Evolutionary conservation across 208 protist genomes (phyloP).

Genomic region (Naegleria fowleri): DNA sequence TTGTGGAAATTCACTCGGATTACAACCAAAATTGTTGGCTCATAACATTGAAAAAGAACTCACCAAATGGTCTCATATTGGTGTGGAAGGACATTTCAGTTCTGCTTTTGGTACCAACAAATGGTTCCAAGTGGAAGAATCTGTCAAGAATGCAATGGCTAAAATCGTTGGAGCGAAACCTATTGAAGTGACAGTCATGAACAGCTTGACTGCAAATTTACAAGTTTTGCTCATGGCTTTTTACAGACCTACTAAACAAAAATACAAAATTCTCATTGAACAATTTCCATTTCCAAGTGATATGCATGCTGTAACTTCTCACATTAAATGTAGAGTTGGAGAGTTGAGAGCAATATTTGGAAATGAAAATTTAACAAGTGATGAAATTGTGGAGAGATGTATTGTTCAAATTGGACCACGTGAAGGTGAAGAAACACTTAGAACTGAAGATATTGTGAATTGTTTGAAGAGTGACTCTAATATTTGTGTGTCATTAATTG

Average conservation of each 20-base stretch:
- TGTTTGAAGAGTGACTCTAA: constrained; percentile 68
- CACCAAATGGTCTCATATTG: constrained; percentile 76
- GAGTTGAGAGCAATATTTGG: constrained; percentile 44
- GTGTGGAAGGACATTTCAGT: constrained; percentile 65
- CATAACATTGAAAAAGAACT: constrained; percentile 60
- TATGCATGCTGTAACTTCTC: constrained; percentile 71
- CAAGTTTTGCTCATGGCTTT: constrained; percentile 80
- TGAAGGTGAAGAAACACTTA: constrained; percentile 58
- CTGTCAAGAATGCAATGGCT: constrained; percentile 56
- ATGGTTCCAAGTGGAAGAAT: constrained; percentile 76
- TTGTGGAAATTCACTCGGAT: constrained; percentile 74
- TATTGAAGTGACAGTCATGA: constrained; percentile 81
- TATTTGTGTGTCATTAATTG: constrained; percentile 73
- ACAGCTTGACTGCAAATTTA: constrained; percentile 83
- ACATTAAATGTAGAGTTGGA: constrained; percentile 59
- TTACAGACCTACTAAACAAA: constrained; percentile 71
- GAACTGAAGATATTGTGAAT: constrained; percentile 67
- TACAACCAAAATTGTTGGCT: constrained; percentile 68
- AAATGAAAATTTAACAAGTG: not conserved
- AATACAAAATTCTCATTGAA: constrained; percentile 83
- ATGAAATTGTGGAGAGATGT: constrained; percentile 37
- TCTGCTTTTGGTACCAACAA: constrained; percentile 49
- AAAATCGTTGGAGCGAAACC: constrained; percentile 68
- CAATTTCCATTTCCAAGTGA: constrained; percentile 61
- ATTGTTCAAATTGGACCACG: constrained; percentile 50